Evolutionary conservation across 2,329 filamentous ascomycete species (phyloP), one percentile per base, ranked within the genome.

Genomic region (Hypoxylon sp.): DNA sequence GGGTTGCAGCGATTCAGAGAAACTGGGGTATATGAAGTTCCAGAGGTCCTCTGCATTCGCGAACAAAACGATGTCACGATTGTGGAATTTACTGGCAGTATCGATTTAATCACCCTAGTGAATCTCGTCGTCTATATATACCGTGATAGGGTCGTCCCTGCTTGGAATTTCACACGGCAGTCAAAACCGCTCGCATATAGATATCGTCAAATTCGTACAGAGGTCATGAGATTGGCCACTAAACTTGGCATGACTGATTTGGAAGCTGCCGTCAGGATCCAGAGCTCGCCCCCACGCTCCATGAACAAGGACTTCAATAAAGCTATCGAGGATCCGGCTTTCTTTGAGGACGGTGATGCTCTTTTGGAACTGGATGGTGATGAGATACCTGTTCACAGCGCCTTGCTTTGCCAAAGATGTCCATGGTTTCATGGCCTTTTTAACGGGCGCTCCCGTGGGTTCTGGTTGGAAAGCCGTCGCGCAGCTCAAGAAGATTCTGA

Each of bases 391-490:
- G 90, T 91, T 0, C 96, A 99, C 75, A 95, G 93, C 70, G 85
- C 90, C 3, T 79, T 98, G 2, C 79, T 98, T 36, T 94, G 93
- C 71, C 90, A 91, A 74, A 86, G 96, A 71, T 98, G 94, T 73
- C 94, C 93, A 0, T 99, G 98, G 84, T 99, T 99, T 71, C 85
- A 95, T 69, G 92, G 92, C 1, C 84, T 99, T 46, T 98, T 98
- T 79, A 86, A 93, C 73, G 96, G 96, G n/a, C 90, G 93, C 46
- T 93, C 96, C 6, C 86, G 87, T 43, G 96, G 96, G 0, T 87
- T 88, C 72, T 99, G 96, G 96, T 85, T 99, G 19, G 86, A 90
- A 52, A 86, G 87, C 32, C 88, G 94, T 58, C 88, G 89, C n/a
- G 81, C 86, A 56, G 76, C 74, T 5, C 73, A 77, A 75, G 72